Evolutionary conservation across 306 rosid genomes (phyloP).

Genomic region (Chamaecrista fasciculata): DNA sequence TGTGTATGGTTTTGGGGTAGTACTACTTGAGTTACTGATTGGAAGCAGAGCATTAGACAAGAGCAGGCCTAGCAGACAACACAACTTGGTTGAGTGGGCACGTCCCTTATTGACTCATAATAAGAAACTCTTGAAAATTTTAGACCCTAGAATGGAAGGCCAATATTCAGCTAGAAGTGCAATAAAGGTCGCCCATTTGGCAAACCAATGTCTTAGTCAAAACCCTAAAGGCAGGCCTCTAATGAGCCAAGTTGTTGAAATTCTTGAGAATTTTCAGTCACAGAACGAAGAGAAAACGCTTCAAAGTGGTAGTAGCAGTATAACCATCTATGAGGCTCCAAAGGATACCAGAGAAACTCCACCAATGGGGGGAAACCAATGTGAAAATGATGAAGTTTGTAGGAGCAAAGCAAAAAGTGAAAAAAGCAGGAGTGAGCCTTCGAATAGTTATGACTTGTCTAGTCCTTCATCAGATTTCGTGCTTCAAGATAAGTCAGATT

Average conservation of each 20-base stretch:
- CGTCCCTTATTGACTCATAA: slow-evolving; percentile 81
- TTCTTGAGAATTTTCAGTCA: slow-evolving; percentile 60
- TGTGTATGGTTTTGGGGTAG: slow-evolving; percentile 93
- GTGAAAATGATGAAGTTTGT: slow-evolving; percentile 14
- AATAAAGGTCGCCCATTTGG: slow-evolving; percentile 65
- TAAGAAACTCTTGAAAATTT: slow-evolving; percentile 64
- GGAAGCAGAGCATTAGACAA: slow-evolving; percentile 89
- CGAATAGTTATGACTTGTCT: slow-evolving; percentile 25
- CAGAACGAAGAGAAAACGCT: slow-evolving; percentile 49
- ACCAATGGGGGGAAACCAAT: slow-evolving; percentile 22
- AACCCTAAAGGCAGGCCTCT: slow-evolving; percentile 91
- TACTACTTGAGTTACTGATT: slow-evolving; percentile 84
- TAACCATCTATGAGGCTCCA: slow-evolving; percentile 75
- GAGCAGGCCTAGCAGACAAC: slow-evolving; percentile 91
- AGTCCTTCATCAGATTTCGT: slow-evolving; percentile 31
- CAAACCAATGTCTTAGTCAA: slow-evolving; percentile 86
- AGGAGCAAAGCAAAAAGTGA: slow-evolving; percentile 30
- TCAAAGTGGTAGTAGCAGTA: slow-evolving; percentile 55
- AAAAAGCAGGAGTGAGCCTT: slow-evolving; percentile 40
- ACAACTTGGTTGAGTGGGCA: slow-evolving; percentile 93
- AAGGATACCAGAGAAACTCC: slow-evolving; percentile 36
- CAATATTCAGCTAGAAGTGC: slow-evolving; percentile 69
- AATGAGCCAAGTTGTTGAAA: slow-evolving; percentile 80
- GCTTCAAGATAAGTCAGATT: slow-evolving; percentile 34
- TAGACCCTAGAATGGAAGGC: slow-evolving; percentile 85